These are phyloP conservation scores for Fusarium coicis DNA, from an alignment of 2,329 filamentous ascomycete genomes.

Conservation along the genomic window DNA sequence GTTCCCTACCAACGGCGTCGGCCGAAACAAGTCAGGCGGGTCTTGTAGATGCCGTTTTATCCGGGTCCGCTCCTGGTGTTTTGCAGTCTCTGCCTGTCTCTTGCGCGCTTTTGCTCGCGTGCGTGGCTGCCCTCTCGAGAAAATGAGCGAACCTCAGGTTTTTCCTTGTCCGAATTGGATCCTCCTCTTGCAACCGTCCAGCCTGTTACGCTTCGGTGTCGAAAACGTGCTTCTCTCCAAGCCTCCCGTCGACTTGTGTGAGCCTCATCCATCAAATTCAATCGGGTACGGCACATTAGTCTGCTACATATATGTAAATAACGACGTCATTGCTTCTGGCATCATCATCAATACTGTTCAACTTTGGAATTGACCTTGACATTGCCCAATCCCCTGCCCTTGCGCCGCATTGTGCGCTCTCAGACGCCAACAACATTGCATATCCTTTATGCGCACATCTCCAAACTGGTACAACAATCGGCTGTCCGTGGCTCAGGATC, in stretches of 20 bases:
- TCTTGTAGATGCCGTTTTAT: slow-evolving; percentile 40
- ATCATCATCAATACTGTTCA: slow-evolving; percentile 2
- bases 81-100: background rate
- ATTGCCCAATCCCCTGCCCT: background rate
- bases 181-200: background rate
- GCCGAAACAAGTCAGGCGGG: slow-evolving; percentile 33
- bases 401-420: background rate
- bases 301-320: background rate
- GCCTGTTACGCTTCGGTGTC: slow-evolving; percentile 4
- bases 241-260: background rate
- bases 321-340: slow-evolving; percentile 18
- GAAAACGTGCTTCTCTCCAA: slow-evolving; percentile 24
- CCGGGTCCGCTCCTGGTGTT: slow-evolving; percentile 22
- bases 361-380: background rate
- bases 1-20: slow-evolving; percentile 23
- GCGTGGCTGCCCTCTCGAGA: slow-evolving; percentile 16
- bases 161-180: slow-evolving; percentile 18
- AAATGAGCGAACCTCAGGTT: slow-evolving; percentile 17
- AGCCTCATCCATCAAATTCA: background rate
- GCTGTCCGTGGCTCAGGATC: slow-evolving; percentile 27
- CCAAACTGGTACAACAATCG: background rate
- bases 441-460: background rate
- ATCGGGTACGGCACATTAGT: background rate
- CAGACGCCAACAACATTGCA: background rate
- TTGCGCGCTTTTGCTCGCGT: slow-evolving; percentile 17